These are phyloP conservation scores for Senna tora DNA, from an alignment of 306 rosid species.

Conservation along the genomic window DNA sequence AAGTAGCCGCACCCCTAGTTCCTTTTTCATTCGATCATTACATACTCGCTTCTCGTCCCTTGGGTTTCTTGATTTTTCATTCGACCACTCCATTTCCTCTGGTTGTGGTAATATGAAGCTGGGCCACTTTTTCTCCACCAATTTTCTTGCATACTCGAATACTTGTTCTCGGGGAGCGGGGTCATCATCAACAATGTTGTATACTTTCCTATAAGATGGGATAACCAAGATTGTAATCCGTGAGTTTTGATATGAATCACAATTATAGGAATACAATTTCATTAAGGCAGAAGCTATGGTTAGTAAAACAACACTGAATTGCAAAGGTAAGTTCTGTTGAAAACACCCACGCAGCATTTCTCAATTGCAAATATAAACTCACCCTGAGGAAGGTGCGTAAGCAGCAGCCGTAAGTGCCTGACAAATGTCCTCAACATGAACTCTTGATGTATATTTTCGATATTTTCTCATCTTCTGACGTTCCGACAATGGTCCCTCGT, in stretches of 20 bases:
- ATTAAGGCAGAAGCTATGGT: neutral
- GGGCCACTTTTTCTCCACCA: slow-evolving; percentile 82
- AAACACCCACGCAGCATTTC: no score
- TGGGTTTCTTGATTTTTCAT: slow-evolving; percentile 20
- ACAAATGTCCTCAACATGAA: slow-evolving; percentile 84
- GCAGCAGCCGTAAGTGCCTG: slow-evolving; percentile 75
- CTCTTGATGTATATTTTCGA: slow-evolving; percentile 70
- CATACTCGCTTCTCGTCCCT: slow-evolving; percentile 72
- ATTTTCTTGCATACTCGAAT: slow-evolving; percentile 67
- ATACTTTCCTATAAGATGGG: slow-evolving; percentile 58
- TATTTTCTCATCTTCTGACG: slow-evolving; percentile 63
- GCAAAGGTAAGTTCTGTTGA: neutral
- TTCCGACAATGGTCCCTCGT: slow-evolving; percentile 58
- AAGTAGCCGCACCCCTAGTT: slow-evolving; percentile 63
- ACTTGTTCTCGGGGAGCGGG: slow-evolving; percentile 87
- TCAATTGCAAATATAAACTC: slow-evolving; percentile 16
- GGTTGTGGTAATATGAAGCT: slow-evolving; percentile 39
- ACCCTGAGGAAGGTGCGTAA: slow-evolving; percentile 49
- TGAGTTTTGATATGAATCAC: neutral
- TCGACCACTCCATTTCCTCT: slow-evolving; percentile 23
- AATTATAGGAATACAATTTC: neutral
- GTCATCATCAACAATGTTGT: slow-evolving; percentile 79
- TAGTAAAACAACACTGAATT: neutral
- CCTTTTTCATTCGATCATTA: slow-evolving; percentile 68
- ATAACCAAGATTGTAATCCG: slow-evolving; percentile 6